Conservation (phyloP, 305 asterid species). For the Fraxinus xanthoxyloides region DNA sequence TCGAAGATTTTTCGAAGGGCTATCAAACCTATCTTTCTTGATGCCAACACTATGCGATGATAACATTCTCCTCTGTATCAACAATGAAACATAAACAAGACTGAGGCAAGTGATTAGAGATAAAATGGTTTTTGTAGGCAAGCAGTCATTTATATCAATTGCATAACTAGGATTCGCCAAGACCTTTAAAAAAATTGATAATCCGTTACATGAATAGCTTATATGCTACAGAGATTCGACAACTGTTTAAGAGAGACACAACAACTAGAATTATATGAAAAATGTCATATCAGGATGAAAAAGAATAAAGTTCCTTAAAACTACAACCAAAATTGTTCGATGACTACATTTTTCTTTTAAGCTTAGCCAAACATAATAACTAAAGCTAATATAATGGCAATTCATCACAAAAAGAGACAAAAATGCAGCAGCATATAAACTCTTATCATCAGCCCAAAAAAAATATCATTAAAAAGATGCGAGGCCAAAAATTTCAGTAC, state of each 20-base stretch:
- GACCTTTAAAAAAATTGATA: neutral
- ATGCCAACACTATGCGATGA: conserved; percentile 22
- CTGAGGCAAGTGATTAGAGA: neutral
- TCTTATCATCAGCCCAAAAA: neutral
- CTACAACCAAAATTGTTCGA: neutral
- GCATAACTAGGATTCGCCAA: neutral
- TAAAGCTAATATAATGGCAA: neutral
- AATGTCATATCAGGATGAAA: neutral
- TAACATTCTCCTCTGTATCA: conserved; percentile 49
- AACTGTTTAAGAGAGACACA: neutral
- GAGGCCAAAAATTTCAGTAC: neutral
- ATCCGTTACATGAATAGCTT: neutral
- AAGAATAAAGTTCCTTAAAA: neutral
- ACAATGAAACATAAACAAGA: neutral
- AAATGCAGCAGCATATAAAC: neutral
- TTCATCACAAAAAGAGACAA: neutral
- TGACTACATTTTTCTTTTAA: neutral
- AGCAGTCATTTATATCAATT: neutral
- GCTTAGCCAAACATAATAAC: neutral
- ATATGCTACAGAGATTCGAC: neutral
- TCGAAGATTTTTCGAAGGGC: conserved; percentile 8
- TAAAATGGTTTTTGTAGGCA: neutral
- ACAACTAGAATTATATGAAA: neutral
- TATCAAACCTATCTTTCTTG: conserved; percentile 16
- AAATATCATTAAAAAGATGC: neutral